Percentiles rank a stretch among this genome's conserved stretches.
These are phyloP conservation scores for Seiridium unicorne DNA, from an alignment of 2,329 filamentous ascomycete species.

Conservation along the genomic window DNA sequence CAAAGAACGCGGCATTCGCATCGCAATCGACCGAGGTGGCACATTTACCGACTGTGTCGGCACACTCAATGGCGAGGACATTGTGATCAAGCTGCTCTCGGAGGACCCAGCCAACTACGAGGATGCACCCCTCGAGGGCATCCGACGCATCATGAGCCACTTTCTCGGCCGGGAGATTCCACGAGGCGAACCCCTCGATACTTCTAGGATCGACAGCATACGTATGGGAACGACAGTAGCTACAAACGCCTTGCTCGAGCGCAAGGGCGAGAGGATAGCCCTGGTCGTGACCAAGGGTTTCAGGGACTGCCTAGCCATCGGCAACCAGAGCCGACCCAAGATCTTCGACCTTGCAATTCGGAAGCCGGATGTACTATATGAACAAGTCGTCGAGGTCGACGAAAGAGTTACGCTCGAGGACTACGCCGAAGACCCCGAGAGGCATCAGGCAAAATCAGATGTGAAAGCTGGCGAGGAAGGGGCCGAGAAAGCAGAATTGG, in stretches of 20 bases:
- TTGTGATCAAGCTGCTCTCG: slow-evolving; percentile 84
- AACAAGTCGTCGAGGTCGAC: slow-evolving; percentile 82
- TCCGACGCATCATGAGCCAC: slow-evolving; percentile 77
- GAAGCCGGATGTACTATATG: slow-evolving; percentile 85
- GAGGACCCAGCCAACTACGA: slow-evolving; percentile 88
- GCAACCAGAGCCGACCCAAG: slow-evolving; percentile 83
- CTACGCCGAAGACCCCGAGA: slow-evolving; percentile 81
- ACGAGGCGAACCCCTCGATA: slow-evolving; percentile 77
- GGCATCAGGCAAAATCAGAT: slow-evolving; percentile 54
- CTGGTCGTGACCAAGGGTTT: slow-evolving; percentile 87
- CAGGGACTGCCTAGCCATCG: slow-evolving; percentile 82
- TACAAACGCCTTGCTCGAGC: slow-evolving; percentile 85
- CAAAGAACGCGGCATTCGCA: slow-evolving; percentile 62
- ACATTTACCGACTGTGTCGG: slow-evolving; percentile 94
- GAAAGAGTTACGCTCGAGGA: slow-evolving; percentile 90
- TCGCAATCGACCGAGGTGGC: slow-evolving; percentile 78
- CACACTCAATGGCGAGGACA: slow-evolving; percentile 73
- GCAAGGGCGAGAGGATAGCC: slow-evolving; percentile 86
- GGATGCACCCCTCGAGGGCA: slow-evolving; percentile 88
- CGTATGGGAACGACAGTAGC: slow-evolving; percentile 96
- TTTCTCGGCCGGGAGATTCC: slow-evolving; percentile 76
- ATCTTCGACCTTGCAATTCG: slow-evolving; percentile 89
- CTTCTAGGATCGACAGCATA: slow-evolving; percentile 81
- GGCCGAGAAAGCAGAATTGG: slow-evolving; percentile 52
- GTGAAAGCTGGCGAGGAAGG: slow-evolving; percentile 48